phyloP scores from a whole-genome alignment of 305 asterid species.

The Fraxinus albicans region DNA sequence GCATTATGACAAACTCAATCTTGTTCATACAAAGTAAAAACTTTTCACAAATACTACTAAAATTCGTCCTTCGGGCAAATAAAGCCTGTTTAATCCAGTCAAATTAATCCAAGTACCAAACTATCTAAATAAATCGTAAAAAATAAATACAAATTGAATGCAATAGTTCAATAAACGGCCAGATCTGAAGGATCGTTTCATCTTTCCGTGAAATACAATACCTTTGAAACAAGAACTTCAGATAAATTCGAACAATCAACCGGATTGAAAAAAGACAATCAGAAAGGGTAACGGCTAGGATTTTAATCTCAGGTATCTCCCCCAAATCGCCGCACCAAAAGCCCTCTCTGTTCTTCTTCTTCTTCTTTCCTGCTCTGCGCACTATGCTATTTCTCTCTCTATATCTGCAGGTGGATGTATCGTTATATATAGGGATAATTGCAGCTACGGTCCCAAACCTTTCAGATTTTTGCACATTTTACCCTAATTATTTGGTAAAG shows the following conservation, averaged over 20 bases:
- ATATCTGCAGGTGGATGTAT: not conserved
- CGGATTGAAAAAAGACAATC: slow-evolving; percentile 24
- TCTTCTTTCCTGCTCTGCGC: slow-evolving; percentile 30
- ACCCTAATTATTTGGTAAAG: no score
- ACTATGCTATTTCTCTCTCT: slow-evolving; percentile 26
- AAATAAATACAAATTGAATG: slow-evolving; percentile 8
- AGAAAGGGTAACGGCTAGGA: slow-evolving; percentile 13
- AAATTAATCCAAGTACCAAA: not conserved
- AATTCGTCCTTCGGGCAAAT: not conserved
- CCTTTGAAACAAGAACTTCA: slow-evolving; percentile 21
- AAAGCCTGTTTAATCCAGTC: slow-evolving; percentile 16
- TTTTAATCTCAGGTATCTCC: slow-evolving; percentile 5
- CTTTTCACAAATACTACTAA: not conserved
- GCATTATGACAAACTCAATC: slow-evolving; percentile 12
- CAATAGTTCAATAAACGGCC: slow-evolving; percentile 54
- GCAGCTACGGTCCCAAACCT: no score
- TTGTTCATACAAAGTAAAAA: not conserved
- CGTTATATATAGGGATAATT: no score
- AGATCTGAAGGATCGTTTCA: slow-evolving; percentile 49
- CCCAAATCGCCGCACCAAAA: slow-evolving; percentile 18
- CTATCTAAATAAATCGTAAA: not conserved
- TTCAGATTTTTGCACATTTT: no score
- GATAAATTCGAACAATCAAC: slow-evolving; percentile 22
- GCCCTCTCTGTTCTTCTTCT: slow-evolving; percentile 15
- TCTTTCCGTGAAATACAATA: slow-evolving; percentile 20